Conservation (phyloP, 805 yeast species). For the Sugiyamaella mastotermitis region DNA sequence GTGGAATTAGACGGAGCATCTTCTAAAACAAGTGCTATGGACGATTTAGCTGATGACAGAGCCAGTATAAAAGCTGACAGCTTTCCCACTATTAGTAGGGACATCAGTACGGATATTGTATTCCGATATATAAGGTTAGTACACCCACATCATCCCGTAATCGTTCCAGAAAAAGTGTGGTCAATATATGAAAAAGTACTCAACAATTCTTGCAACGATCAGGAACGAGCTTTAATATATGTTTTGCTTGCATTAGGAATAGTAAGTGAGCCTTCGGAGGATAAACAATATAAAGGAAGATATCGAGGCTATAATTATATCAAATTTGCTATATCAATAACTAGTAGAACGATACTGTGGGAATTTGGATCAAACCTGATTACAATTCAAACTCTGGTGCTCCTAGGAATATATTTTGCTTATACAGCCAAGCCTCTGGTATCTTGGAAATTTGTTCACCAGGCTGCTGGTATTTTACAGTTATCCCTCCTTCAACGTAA, state of each 20-base stretch:
- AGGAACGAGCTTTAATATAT: slow-evolving; percentile 6
- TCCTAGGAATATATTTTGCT: slow-evolving; percentile 10
- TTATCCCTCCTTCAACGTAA: slow-evolving; percentile 6
- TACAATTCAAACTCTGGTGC: slow-evolving; percentile 5
- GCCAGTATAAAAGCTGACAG: too few species aligned
- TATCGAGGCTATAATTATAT: too few species aligned
- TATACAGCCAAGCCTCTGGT: slow-evolving; percentile 9
- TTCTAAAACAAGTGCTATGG: slow-evolving; percentile 1
- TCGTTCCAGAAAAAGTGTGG: slow-evolving; percentile 1
- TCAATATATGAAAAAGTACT: not conserved
- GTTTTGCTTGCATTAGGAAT: slow-evolving; percentile 3
- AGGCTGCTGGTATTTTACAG: slow-evolving; percentile 8
- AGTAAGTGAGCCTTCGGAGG: slow-evolving; percentile 1
- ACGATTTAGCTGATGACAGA: slow-evolving; percentile 2
- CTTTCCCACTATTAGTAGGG: too few species aligned
- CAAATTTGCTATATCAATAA: too few species aligned
- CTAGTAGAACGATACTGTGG: too few species aligned
- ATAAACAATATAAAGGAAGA: too few species aligned
- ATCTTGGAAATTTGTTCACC: slow-evolving; percentile 9
- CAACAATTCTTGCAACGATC: not conserved
- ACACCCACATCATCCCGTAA: slow-evolving; percentile 8
- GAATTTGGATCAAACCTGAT: slow-evolving; percentile 7
- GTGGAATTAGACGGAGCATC: too few species aligned
- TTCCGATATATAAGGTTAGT: slow-evolving; percentile 6
- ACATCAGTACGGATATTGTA: too few species aligned